Conservation (phyloP, 352 stramenopile genomes). For the Pythium scleroteichum region DNA sequence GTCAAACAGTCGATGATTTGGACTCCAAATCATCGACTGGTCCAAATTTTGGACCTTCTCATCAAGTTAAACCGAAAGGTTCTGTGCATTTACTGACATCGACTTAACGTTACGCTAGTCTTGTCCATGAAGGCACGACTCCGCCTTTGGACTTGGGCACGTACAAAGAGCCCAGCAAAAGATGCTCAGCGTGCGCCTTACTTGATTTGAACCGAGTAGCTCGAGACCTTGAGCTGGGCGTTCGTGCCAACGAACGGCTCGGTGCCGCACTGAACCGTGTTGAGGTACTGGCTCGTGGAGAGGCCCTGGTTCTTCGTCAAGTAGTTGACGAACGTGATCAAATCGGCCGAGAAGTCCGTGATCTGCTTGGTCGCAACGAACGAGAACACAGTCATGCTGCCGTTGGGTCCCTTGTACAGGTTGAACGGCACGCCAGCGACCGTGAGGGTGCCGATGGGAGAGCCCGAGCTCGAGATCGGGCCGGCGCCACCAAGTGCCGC, state of each 20-base stretch:
- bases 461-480: slow-evolving; percentile 34
- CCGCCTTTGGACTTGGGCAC: no score
- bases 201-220: slow-evolving; percentile 20
- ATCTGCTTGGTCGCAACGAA: slow-evolving; percentile 34
- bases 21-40: no score
- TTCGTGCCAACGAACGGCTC: slow-evolving; percentile 22
- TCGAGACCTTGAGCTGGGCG: slow-evolving; percentile 18
- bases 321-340: slow-evolving; percentile 34
- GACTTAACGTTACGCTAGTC: no score
- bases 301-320: slow-evolving; percentile 23
- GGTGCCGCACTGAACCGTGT: slow-evolving; percentile 25
- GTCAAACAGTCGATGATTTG: no score
- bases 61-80: no score
- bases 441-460: slow-evolving; percentile 31
- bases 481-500: slow-evolving; percentile 34
- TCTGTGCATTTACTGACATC: no score
- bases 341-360: slow-evolving; percentile 35
- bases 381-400: slow-evolving; percentile 39
- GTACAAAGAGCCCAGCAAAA: no score
- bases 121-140: no score
- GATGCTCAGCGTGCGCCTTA: background rate
- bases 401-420: slow-evolving; percentile 37
- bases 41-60: no score
- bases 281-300: slow-evolving; percentile 22
- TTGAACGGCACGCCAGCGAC: slow-evolving; percentile 22